These are phyloP conservation scores for Malassezia arunalokei DNA, from an alignment of 1,284 basidiomycete species.

Conservation along the genomic window DNA sequence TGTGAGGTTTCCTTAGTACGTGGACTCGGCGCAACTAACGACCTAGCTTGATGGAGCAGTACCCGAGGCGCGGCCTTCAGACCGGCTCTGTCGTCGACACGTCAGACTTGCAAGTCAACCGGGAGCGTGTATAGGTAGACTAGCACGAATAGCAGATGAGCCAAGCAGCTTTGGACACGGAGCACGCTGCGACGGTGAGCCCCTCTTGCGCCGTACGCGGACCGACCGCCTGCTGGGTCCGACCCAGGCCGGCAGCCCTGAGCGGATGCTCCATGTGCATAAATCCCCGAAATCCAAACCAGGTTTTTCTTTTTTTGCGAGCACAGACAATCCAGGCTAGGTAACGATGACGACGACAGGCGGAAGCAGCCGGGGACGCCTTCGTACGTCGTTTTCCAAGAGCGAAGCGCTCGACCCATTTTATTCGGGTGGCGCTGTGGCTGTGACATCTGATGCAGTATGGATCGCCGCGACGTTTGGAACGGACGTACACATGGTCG, in stretches of 20 bases:
- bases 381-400: constrained; percentile 26
- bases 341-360: background rate
- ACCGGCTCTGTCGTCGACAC: constrained; percentile 7
- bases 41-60: constrained; percentile 13
- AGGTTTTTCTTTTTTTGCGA: constrained; percentile 9
- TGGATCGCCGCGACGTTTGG: constrained; percentile 73
- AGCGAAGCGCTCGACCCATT: constrained; percentile 30
- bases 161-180: too few relatives aligned
- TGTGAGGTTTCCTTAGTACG: constrained; percentile 10
- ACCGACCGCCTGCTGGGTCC: too few relatives aligned
- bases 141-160: background rate
- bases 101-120: constrained; percentile 10
- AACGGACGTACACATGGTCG: constrained; percentile 71
- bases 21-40: constrained; percentile 1
- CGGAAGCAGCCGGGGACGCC: constrained; percentile 6
- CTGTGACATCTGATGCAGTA: constrained; percentile 65
- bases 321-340: constrained; percentile 3
- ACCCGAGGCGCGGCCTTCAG: constrained; percentile 9
- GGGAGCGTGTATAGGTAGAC: constrained; percentile 7
- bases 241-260: too few relatives aligned
- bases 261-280: too few relatives aligned
- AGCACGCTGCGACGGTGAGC: too few relatives aligned
- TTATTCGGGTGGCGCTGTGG: constrained; percentile 51
- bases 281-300: background rate
- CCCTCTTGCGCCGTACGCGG: too few relatives aligned